Conservation (phyloP, 306 rosid genomes). For the Vigna mungo region DNA sequence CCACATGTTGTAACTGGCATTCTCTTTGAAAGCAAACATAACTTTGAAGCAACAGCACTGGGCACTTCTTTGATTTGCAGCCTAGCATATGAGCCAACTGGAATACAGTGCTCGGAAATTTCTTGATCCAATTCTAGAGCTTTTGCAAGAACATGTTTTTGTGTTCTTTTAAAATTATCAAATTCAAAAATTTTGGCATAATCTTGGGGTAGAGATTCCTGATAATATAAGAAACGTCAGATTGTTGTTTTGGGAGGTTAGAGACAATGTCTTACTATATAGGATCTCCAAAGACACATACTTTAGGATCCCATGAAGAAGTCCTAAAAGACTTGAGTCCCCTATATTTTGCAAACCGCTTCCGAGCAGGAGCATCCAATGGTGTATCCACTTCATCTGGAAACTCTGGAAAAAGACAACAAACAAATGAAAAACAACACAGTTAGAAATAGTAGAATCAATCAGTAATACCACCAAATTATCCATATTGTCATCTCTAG, state of each 20-base stretch:
- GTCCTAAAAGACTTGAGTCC: conserved; percentile 98
- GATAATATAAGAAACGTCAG: conserved; percentile 46
- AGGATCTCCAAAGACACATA: conserved; percentile 45
- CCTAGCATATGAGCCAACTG: conserved; percentile 72
- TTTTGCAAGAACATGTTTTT: conserved; percentile 82
- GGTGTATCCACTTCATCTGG: conserved; percentile 99
- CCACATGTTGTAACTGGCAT: conserved; percentile 83
- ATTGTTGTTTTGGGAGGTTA: background rate
- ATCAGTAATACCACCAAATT: conserved; percentile 18
- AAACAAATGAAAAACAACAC: conserved; percentile 28
- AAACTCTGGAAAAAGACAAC: conserved; percentile 62
- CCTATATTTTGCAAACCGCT: conserved; percentile 89
- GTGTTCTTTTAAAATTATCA: conserved; percentile 71
- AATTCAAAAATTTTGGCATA: conserved; percentile 88
- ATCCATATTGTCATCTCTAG: conserved; percentile 4
- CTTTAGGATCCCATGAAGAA: conserved; percentile 97
- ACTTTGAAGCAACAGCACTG: conserved; percentile 61
- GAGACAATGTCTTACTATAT: conserved; percentile 11
- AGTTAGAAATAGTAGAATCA: background rate
- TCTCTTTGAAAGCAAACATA: conserved; percentile 50
- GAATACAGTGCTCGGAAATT: conserved; percentile 62
- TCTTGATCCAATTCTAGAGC: conserved; percentile 72
- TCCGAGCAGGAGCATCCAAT: conserved; percentile 79
- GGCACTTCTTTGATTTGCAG: conserved; percentile 83
- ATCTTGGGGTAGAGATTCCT: conserved; percentile 93